These are phyloP conservation scores for Solanum bukasovii DNA, from an alignment of 257 asterid genomes.

Conservation along the genomic window DNA sequence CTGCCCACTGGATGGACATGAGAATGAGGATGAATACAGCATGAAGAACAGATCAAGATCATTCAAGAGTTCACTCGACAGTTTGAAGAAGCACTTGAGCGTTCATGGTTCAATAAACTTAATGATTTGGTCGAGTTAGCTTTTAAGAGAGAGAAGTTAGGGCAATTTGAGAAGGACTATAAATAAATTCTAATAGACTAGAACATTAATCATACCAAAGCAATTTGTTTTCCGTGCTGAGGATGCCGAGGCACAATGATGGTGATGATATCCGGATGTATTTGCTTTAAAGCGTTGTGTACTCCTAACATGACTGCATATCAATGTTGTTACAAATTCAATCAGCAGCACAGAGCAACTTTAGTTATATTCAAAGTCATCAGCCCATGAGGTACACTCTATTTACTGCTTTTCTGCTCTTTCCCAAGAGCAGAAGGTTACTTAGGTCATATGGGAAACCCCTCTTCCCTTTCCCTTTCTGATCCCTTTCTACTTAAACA, in stretches of 20 bases:
- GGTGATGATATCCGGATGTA: constrained; percentile 52
- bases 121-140: not conserved
- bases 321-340: constrained; percentile 11
- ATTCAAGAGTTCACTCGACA: not conserved
- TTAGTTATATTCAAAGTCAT: not conserved
- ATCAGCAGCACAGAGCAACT: constrained; percentile 2
- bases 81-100: not conserved
- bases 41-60: not conserved
- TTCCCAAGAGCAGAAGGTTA: not conserved
- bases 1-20: not conserved
- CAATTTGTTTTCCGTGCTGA: constrained; percentile 51
- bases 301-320: constrained; percentile 68
- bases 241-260: constrained; percentile 83
- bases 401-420: not conserved
- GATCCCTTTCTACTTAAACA: not conserved
- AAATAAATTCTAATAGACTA: not conserved
- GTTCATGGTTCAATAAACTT: not conserved
- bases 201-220: constrained; percentile 45
- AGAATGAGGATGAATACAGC: not conserved
- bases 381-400: not conserved
- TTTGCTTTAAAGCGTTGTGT: constrained; percentile 51
- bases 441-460: not conserved
- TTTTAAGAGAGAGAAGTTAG: not conserved
- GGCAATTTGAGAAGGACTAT: not conserved
- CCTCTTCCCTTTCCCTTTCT: not conserved